Evolutionary conservation across 257 asterid genomes (phyloP).

Genomic region (Leonotis leonurus): DNA sequence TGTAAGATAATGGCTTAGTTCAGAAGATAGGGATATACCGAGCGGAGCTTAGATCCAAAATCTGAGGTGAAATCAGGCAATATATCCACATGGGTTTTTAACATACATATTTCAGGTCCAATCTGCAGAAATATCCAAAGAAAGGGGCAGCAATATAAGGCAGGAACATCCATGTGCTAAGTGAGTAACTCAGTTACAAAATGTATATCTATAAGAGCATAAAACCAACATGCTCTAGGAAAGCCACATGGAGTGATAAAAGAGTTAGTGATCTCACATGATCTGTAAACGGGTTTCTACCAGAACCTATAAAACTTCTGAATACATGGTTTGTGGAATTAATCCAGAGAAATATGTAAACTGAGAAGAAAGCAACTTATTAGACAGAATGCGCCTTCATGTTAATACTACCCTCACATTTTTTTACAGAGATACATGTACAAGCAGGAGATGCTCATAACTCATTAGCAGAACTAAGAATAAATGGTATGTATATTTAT

Average conservation of each 20-base stretch:
- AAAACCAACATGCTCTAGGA: not conserved
- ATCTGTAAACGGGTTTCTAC: not conserved
- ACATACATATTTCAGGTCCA: slow-evolving; percentile 92
- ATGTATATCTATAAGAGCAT: not conserved
- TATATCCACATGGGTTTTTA: slow-evolving; percentile 94
- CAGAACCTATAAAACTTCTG: not conserved
- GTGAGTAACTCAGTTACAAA: not conserved
- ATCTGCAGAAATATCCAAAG: slow-evolving; percentile 44
- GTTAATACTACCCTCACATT: not conserved
- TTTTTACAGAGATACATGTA: not conserved
- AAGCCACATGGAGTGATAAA: not conserved
- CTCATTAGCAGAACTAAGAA: not conserved
- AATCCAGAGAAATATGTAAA: not conserved
- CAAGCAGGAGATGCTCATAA: not conserved
- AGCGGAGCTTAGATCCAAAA: slow-evolving; percentile 78
- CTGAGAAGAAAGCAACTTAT: not conserved
- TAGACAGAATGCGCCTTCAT: not conserved
- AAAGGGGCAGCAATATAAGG: slow-evolving; percentile 9
- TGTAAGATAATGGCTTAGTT: not conserved
- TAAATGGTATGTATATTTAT: not conserved
- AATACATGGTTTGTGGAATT: not conserved
- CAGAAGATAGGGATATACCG: slow-evolving; percentile 37
- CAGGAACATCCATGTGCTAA: not conserved
- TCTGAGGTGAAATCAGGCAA: slow-evolving; percentile 82
- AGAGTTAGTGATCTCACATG: not conserved